These are phyloP conservation scores for Aspergillus brasiliensis DNA, from an alignment of 2,329 filamentous ascomycete genomes.

Conservation along the genomic window DNA sequence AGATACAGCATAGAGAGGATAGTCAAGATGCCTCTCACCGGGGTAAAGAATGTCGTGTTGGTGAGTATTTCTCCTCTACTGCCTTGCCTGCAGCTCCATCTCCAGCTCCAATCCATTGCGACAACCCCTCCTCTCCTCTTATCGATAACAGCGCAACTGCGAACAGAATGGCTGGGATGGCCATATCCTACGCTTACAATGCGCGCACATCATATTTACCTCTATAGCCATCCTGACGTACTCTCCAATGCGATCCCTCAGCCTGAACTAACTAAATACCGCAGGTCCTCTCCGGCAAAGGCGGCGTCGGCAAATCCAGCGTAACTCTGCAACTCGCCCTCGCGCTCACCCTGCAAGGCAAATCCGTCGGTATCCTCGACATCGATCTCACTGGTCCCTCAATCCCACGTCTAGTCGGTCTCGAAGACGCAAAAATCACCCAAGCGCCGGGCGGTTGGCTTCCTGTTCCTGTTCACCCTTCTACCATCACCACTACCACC, in stretches of 20 bases:
- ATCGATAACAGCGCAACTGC: slow-evolving; percentile 41
- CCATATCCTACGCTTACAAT: neutral
- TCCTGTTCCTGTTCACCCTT: slow-evolving; percentile 76
- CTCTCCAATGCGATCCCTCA: neutral
- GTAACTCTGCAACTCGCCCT: slow-evolving; percentile 96
- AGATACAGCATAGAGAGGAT: neutral
- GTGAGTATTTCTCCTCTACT: slow-evolving; percentile 27
- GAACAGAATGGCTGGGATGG: neutral
- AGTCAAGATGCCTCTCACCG: slow-evolving; percentile 44
- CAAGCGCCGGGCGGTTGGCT: slow-evolving; percentile 92
- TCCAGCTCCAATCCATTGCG: neutral
- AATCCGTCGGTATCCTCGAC: slow-evolving; percentile 92
- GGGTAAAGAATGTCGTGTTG: slow-evolving; percentile 48
- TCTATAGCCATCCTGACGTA: neutral
- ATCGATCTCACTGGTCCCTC: slow-evolving; percentile 95
- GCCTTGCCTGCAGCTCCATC: neutral
- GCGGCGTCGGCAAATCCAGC: slow-evolving; percentile 95
- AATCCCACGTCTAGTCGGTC: slow-evolving; percentile 90
- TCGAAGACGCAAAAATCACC: slow-evolving; percentile 85
- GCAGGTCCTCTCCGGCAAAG: slow-evolving; percentile 89
- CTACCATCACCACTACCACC: neutral
- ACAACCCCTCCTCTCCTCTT: slow-evolving; percentile 32
- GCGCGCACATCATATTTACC: neutral
- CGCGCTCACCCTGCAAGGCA: slow-evolving; percentile 78
- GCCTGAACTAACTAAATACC: slow-evolving; percentile 4